A percentile compares a stretch with the other conserved stretches of the same genome.
These are phyloP conservation scores for Penicillium sp. DNA, from an alignment of 2,329 filamentous ascomycete species.

Conservation along the genomic window DNA sequence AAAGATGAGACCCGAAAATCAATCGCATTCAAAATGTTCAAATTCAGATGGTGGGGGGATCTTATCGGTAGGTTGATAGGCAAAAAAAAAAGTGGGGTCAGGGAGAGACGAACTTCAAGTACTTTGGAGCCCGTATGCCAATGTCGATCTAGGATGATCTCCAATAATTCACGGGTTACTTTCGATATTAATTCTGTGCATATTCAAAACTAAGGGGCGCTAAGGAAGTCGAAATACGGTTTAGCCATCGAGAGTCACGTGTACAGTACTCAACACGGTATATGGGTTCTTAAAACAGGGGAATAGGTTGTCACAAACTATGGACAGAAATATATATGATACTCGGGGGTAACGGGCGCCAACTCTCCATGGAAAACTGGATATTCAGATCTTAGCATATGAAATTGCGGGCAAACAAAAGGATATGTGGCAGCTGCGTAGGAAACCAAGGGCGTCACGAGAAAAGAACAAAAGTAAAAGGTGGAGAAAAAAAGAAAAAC, in stretches of 20 bases:
- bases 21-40: neutral
- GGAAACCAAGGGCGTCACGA: slow-evolving; percentile 9
- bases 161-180: too few relatives aligned
- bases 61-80: slow-evolving; percentile 14
- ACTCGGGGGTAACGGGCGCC: slow-evolving; percentile 15
- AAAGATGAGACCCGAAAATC: neutral
- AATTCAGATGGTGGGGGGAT: slow-evolving; percentile 5
- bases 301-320: slow-evolving; percentile 14
- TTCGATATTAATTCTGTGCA: too few relatives aligned
- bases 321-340: slow-evolving; percentile 22
- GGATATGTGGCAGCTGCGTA: slow-evolving; percentile 16
- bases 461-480: slow-evolving; percentile 1
- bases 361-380: slow-evolving; percentile 17
- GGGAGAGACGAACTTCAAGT: too few relatives aligned
- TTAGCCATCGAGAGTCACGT: too few relatives aligned
- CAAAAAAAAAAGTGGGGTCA: slow-evolving; percentile 13
- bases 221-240: too few relatives aligned
- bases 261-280: neutral
- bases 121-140: too few relatives aligned
- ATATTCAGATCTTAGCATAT: slow-evolving; percentile 23
- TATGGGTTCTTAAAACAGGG: neutral
- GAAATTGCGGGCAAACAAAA: slow-evolving; percentile 18
- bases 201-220: too few relatives aligned
- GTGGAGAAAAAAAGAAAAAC: slow-evolving; percentile 13
- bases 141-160: too few relatives aligned